Percentiles rank a stretch among this genome's conserved stretches.
Evolutionary conservation across 768 basidiomycete species (phyloP).

Genomic region (Lentinula boryana): DNA sequence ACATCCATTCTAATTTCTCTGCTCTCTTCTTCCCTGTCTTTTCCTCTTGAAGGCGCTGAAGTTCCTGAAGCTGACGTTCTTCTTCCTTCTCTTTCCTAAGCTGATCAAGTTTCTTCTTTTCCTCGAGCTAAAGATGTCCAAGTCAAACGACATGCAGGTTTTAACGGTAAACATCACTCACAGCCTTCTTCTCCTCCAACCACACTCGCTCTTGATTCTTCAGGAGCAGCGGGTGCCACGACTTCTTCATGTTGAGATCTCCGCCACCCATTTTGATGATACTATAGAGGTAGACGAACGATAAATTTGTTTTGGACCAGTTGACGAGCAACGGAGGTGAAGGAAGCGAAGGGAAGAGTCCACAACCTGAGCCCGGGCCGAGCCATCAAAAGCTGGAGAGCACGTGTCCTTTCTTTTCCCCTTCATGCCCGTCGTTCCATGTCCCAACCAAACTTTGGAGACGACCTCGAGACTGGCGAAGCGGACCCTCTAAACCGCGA

Average conservation of each 20-base stretch:
- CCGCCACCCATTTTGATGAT: conserved; percentile 90
- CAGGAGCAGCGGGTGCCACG: conserved; percentile 97
- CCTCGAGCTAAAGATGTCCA: conserved; percentile 67
- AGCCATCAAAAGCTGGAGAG: background rate
- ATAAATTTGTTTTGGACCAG: conserved; percentile 6
- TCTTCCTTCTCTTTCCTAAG: conserved; percentile 97
- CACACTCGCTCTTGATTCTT: conserved; percentile 99
- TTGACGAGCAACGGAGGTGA: conserved; percentile 8
- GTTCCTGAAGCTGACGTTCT: conserved; percentile 92
- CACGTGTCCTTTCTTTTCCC: background rate
- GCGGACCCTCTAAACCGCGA: conserved; percentile 29
- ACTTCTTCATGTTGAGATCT: conserved; percentile 99
- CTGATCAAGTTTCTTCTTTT: conserved; percentile 97
- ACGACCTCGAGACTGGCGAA: conserved; percentile 30
- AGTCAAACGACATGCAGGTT: conserved; percentile 1
- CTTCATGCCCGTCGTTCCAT: conserved; percentile 19
- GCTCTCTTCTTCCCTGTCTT: conserved; percentile 92
- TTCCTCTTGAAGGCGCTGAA: conserved; percentile 92
- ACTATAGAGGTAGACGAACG: conserved; percentile 10
- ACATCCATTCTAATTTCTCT: conserved; percentile 99
- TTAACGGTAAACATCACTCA: conserved; percentile 30
- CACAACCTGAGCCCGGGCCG: background rate
- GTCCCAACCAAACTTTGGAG: conserved; percentile 26
- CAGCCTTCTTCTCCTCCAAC: conserved; percentile 96
- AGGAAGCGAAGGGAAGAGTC: background rate